Conservation (phyloP, 2,329 filamentous ascomycete genomes). For the Penicillium sp. region DNA sequence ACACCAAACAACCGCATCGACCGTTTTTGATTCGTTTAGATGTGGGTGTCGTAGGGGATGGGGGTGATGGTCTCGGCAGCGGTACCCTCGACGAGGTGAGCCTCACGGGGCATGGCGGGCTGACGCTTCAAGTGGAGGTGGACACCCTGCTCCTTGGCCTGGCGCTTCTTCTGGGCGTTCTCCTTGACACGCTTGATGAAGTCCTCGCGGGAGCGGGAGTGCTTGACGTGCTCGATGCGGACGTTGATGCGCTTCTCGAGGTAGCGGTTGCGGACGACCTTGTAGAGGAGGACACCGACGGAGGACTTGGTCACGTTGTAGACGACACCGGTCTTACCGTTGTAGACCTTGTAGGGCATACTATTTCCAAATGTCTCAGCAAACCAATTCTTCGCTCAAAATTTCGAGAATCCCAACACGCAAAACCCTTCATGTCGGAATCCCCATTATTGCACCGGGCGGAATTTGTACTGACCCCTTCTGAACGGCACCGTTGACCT, state of each 20-base stretch:
- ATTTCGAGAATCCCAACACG: too few relatives aligned
- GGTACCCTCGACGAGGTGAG: slow-evolving; percentile 73
- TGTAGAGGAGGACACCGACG: slow-evolving; percentile 98
- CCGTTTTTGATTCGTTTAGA: slow-evolving; percentile 53
- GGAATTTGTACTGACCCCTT: slow-evolving; percentile 66
- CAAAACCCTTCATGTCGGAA: too few relatives aligned
- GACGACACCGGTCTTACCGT: slow-evolving; percentile 95
- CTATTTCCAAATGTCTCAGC: slow-evolving; percentile 41
- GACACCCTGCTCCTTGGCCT: slow-evolving; percentile 83
- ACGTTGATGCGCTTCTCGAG: slow-evolving; percentile 99
- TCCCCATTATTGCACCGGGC: slow-evolving; percentile 1
- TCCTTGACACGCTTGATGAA: slow-evolving; percentile 94
- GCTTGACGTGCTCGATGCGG: slow-evolving; percentile 91
- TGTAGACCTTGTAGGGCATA: slow-evolving; percentile 99
- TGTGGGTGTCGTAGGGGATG: slow-evolving; percentile 95
- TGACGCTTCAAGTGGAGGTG: slow-evolving; percentile 89
- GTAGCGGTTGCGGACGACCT: slow-evolving; percentile 98
- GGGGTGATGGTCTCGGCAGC: slow-evolving; percentile 83
- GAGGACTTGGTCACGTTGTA: slow-evolving; percentile 99
- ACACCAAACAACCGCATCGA: slow-evolving; percentile 34
- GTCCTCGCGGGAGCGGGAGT: slow-evolving; percentile 91
- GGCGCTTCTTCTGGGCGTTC: slow-evolving; percentile 84
- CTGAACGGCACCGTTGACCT: slow-evolving; percentile 95
- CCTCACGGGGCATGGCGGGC: slow-evolving; percentile 68
- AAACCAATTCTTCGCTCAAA: too few relatives aligned